These are phyloP conservation scores for Psophocarpus tetragonolobus DNA, from an alignment of 306 rosid genomes.

Conservation along the genomic window DNA sequence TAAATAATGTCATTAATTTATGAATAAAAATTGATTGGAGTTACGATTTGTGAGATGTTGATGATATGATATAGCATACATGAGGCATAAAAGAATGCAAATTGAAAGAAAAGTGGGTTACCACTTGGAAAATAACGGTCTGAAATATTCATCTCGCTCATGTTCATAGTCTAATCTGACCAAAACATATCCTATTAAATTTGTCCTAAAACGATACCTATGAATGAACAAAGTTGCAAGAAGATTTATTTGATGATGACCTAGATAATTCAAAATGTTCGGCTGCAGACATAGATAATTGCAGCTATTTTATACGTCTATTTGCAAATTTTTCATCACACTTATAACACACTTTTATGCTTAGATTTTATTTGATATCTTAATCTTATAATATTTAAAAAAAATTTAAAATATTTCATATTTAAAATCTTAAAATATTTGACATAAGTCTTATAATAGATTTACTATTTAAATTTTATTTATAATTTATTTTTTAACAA, in stretches of 20 bases:
- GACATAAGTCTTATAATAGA: no score
- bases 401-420: no score
- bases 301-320: not conserved
- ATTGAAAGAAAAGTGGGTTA: not conserved
- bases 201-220: not conserved
- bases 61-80: not conserved
- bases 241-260: not conserved
- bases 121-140: conserved; percentile 3
- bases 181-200: not conserved
- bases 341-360: no score
- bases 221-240: not conserved
- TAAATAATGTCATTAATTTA: no score
- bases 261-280: not conserved
- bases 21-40: no score
- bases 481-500: no score
- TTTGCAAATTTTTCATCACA: not conserved
- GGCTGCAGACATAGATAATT: not conserved
- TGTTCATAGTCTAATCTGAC: conserved; percentile 9
- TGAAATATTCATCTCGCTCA: not conserved
- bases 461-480: no score
- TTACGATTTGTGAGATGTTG: conserved; percentile 1
- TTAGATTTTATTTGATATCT: no score
- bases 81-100: not conserved
- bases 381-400: no score
- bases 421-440: no score